Evolutionary conservation across 2,329 filamentous ascomycete genomes (phyloP).

Genomic region (Diaporthe sp.): DNA sequence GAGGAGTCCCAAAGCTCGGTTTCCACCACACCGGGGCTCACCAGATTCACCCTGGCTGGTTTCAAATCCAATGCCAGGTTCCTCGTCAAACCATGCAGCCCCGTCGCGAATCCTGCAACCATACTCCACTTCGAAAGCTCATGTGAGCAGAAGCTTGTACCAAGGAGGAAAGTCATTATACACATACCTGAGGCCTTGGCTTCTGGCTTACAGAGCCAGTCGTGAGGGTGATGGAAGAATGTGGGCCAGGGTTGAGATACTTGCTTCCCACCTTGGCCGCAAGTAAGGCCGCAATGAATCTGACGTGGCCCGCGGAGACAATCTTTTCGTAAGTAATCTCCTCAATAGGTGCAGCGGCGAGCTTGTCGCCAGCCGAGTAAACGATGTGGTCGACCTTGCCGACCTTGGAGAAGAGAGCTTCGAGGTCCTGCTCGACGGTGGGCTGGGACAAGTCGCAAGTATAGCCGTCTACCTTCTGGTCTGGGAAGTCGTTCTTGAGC

Average conservation of each 20-base stretch:
- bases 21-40: constrained; percentile 64
- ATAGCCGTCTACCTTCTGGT: constrained; percentile 42
- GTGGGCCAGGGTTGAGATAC: constrained; percentile 40
- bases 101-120: constrained; percentile 58
- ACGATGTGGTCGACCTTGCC: constrained; percentile 41
- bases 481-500: constrained; percentile 32
- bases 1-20: constrained; percentile 55
- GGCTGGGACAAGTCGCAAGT: constrained; percentile 42
- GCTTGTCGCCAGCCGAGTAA: constrained; percentile 44
- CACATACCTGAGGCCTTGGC: constrained; percentile 44
- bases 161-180: constrained; percentile 42
- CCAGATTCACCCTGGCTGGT: constrained; percentile 72
- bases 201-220: constrained; percentile 61
- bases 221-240: constrained; percentile 66
- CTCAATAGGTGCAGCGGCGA: constrained; percentile 36
- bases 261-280: constrained; percentile 46
- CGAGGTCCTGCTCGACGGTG: constrained; percentile 45
- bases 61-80: constrained; percentile 71
- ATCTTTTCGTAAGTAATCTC: constrained; percentile 43
- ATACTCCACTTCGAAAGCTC: constrained; percentile 54
- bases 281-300: constrained; percentile 46
- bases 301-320: constrained; percentile 42
- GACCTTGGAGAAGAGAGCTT: constrained; percentile 40
- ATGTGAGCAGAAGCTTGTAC: not conserved
- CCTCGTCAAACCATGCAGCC: constrained; percentile 62